phyloP scores from a whole-genome alignment of 176 grass and related monocot species.

The Triticum aestivum region DNA sequence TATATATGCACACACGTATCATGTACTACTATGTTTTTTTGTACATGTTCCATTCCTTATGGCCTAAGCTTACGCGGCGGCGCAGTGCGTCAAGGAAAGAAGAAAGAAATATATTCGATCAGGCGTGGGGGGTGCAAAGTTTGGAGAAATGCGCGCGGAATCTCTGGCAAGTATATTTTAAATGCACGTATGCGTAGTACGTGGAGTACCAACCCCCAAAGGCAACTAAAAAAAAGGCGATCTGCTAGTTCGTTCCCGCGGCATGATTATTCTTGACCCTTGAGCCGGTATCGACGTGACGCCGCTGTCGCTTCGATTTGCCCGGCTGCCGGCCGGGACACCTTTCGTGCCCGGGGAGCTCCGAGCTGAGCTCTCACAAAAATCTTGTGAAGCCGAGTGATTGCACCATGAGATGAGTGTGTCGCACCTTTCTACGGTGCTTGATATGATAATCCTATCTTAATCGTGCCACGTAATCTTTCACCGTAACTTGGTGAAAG shows the following conservation, averaged over 20 bases:
- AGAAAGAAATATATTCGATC: constrained; percentile 23
- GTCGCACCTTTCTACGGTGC: no score
- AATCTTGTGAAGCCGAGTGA: constrained; percentile 20
- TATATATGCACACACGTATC: not conserved
- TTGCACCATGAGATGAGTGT: not conserved
- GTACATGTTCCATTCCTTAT: not conserved
- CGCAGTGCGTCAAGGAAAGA: not conserved
- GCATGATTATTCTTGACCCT: constrained; percentile 24
- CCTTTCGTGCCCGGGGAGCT: constrained; percentile 17
- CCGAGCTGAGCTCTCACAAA: not conserved
- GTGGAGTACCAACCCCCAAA: not conserved
- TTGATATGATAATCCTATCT: no score
- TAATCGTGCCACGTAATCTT: no score
- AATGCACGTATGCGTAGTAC: not conserved
- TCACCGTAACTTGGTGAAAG: no score
- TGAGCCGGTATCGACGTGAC: not conserved
- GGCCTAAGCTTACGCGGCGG: constrained; percentile 9
- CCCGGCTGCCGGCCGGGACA: constrained; percentile 8
- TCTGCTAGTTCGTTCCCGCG: not conserved
- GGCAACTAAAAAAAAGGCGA: not conserved
- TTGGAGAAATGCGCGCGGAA: not conserved
- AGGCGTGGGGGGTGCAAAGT: not conserved
- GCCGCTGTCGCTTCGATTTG: constrained; percentile 17
- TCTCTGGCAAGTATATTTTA: not conserved
- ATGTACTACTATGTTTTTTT: not conserved